A percentile compares a stretch with the other conserved stretches of the same genome.
Conservation (phyloP, 495 filamentous ascomycete species). For the Penicillium arizonense region DNA sequence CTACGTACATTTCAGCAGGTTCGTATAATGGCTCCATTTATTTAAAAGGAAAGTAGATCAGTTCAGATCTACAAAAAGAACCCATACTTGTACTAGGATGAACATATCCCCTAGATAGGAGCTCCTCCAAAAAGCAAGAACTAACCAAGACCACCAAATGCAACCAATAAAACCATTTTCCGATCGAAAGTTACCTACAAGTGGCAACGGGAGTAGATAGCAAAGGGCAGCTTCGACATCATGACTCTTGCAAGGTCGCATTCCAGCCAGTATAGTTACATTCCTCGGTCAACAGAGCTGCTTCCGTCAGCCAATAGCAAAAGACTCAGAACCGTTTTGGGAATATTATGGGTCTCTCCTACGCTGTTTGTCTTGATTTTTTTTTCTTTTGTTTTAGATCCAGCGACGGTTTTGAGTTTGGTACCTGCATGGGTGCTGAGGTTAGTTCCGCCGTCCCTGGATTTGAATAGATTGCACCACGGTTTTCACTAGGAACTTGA, state of each 20-base stretch:
- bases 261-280: constrained; percentile 16
- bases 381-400: too few relatives aligned
- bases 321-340: background rate
- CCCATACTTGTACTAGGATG: too few relatives aligned
- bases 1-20: too few relatives aligned
- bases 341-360: background rate
- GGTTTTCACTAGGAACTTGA: too few relatives aligned
- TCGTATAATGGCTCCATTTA: background rate
- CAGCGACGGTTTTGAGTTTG: too few relatives aligned
- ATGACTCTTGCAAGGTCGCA: constrained; percentile 7
- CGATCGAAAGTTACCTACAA: background rate
- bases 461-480: too few relatives aligned
- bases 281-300: constrained; percentile 8
- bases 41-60: background rate
- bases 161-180: background rate
- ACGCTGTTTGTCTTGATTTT: too few relatives aligned
- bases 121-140: background rate
- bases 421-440: too few relatives aligned
- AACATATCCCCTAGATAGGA: too few relatives aligned
- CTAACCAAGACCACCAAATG: background rate
- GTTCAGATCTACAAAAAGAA: too few relatives aligned
- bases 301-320: constrained; percentile 10
- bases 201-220: background rate
- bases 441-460: too few relatives aligned
- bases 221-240: background rate